Evolutionary conservation across 2,329 filamentous ascomycete genomes (phyloP).

Genomic region (Exserohilum turcica): DNA sequence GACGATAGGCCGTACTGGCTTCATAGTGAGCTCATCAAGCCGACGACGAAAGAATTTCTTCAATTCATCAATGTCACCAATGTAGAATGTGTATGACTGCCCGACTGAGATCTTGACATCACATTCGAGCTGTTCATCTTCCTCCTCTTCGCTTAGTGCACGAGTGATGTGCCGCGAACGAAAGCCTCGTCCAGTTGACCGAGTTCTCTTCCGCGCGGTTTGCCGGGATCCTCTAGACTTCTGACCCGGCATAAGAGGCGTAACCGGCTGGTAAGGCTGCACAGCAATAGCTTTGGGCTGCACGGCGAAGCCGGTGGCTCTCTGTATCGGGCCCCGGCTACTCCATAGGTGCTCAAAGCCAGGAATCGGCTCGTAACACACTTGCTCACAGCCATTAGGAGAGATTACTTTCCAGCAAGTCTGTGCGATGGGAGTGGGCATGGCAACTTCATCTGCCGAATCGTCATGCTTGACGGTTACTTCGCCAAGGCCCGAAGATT

Average conservation of each 20-base stretch:
- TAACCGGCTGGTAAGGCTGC: background rate
- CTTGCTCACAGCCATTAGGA: constrained; percentile 27
- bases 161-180: background rate
- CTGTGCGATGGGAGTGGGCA: constrained; percentile 27
- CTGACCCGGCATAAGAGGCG: constrained; percentile 15
- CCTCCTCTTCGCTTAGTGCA: constrained; percentile 7
- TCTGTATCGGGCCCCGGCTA: background rate
- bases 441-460: constrained; percentile 6
- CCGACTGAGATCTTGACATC: constrained; percentile 15
- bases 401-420: constrained; percentile 24
- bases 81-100: constrained; percentile 26
- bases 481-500: background rate
- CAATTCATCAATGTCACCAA: constrained; percentile 31
- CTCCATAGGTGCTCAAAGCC: constrained; percentile 36
- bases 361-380: constrained; percentile 26
- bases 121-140: constrained; percentile 1
- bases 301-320: background rate
- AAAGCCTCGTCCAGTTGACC: constrained; percentile 11
- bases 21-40: constrained; percentile 41
- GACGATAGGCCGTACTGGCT: constrained; percentile 38
- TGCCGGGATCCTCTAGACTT: background rate
- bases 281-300: background rate
- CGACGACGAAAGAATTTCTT: constrained; percentile 30
- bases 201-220: constrained; percentile 22
- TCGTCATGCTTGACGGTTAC: constrained; percentile 2